phyloP scores from a whole-genome alignment of 805 yeast genomes.

The Nakazawaea siamensis region DNA sequence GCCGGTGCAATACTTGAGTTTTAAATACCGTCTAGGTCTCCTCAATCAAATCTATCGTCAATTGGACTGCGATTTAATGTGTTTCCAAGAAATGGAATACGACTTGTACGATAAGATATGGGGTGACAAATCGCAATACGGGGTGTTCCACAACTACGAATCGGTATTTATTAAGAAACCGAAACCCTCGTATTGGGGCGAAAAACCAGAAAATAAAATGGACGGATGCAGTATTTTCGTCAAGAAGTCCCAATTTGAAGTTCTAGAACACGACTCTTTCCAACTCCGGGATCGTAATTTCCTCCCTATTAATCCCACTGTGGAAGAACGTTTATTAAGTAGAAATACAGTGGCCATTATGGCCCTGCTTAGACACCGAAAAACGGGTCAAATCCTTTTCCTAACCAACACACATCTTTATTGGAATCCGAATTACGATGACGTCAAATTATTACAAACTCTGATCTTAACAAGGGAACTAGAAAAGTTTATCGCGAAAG shows the following conservation, averaged over 20 bases:
- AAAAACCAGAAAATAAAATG: conserved; percentile 32
- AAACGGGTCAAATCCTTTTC: conserved; percentile 30
- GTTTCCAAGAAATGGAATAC: conserved; percentile 46
- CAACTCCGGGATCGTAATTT: conserved; percentile 16
- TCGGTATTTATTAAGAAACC: conserved; percentile 41
- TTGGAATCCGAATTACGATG: conserved; percentile 45
- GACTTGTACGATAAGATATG: conserved; percentile 31
- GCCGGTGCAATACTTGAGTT: conserved; percentile 26
- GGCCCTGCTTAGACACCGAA: conserved; percentile 37
- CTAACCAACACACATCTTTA: conserved; percentile 55
- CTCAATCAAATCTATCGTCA: conserved; percentile 30
- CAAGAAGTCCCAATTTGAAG: conserved; percentile 37
- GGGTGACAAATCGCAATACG: conserved; percentile 20
- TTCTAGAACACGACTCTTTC: conserved; percentile 23
- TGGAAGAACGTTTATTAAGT: conserved; percentile 26
- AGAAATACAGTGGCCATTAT: conserved; percentile 53
- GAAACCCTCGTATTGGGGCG: conserved; percentile 44
- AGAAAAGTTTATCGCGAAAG: conserved; percentile 20
- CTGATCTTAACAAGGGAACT: conserved; percentile 28
- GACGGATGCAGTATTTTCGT: conserved; percentile 56
- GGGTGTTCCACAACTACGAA: conserved; percentile 27
- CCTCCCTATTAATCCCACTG: conserved; percentile 26
- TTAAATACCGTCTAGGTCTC: conserved; percentile 36
- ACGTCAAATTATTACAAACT: conserved; percentile 47
- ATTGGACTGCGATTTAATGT: conserved; percentile 45